Evolutionary conservation across 805 yeast genomes (phyloP).

Genomic region (Nakazawaea peltata): DNA sequence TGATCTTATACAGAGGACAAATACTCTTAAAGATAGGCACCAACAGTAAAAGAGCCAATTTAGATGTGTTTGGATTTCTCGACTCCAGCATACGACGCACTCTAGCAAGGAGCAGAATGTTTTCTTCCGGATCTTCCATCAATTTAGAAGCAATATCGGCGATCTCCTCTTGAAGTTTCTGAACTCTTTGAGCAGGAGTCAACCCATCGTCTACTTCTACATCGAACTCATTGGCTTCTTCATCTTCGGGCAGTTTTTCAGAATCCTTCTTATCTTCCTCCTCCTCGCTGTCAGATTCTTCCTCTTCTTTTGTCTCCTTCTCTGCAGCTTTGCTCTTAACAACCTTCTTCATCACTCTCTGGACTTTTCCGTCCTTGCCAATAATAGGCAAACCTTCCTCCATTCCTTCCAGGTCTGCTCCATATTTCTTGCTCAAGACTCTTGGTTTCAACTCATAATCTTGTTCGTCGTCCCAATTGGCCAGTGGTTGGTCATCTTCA

Average conservation of each 20-base stretch:
- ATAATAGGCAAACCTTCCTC: constrained; percentile 79
- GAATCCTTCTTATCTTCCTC: constrained; percentile 13
- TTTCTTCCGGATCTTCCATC: constrained; percentile 86
- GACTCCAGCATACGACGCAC: constrained; percentile 65
- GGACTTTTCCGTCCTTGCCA: constrained; percentile 61
- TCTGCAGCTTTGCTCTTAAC: constrained; percentile 12
- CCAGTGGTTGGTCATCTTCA: constrained; percentile 49
- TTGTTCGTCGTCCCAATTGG: constrained; percentile 52
- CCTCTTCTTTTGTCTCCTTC: constrained; percentile 11
- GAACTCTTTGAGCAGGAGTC: constrained; percentile 44
- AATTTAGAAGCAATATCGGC: constrained; percentile 73
- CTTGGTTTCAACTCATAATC: constrained; percentile 76
- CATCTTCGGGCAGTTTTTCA: constrained; percentile 10
- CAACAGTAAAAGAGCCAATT: constrained; percentile 68
- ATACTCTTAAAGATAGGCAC: constrained; percentile 79
- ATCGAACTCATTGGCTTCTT: constrained; percentile 18
- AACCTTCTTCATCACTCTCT: constrained; percentile 44
- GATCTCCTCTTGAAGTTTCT: constrained; percentile 69
- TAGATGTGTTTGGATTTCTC: constrained; percentile 54
- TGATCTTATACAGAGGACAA: constrained; percentile 81
- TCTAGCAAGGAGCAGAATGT: constrained; percentile 55
- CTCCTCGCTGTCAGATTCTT: constrained; percentile 11
- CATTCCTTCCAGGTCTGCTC: constrained; percentile 18
- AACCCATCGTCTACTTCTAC: constrained; percentile 35
- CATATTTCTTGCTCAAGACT: constrained; percentile 31